Evolutionary conservation across 257 asterid species (phyloP).

Genomic region (Solanum sejunctum): DNA sequence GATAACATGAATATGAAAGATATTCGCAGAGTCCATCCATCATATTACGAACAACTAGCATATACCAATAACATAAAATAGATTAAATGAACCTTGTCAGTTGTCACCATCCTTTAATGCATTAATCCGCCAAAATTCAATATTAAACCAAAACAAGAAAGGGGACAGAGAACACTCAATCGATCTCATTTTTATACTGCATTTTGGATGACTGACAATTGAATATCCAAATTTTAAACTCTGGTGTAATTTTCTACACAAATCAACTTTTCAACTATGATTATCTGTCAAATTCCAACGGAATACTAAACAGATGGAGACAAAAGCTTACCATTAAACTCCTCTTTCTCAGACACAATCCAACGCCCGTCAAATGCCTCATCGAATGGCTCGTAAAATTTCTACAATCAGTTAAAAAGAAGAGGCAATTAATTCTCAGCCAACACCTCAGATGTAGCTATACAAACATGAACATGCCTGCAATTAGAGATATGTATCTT

Average conservation of each 20-base stretch:
- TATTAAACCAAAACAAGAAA: not conserved
- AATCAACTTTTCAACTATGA: not conserved
- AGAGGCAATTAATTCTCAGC: not conserved
- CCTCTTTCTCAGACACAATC: conserved; percentile 67
- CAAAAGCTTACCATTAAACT: conserved; percentile 42
- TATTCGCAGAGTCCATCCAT: not conserved
- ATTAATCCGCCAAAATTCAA: not conserved
- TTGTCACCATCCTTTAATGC: not conserved
- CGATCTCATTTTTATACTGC: not conserved
- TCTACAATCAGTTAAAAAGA: conserved; percentile 24
- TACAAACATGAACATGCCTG: not conserved
- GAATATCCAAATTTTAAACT: not conserved
- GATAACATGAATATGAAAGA: not conserved
- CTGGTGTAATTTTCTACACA: not conserved
- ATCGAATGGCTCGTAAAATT: conserved; percentile 76
- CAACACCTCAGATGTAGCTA: not conserved
- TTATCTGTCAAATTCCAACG: not conserved
- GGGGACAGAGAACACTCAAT: not conserved
- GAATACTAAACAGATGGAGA: conserved; percentile 5
- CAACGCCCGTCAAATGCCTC: conserved; percentile 68
- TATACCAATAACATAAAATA: not conserved
- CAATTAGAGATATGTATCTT: not conserved
- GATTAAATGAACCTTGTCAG: not conserved
- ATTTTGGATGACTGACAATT: not conserved
- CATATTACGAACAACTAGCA: not conserved